Conservation (phyloP, 306 rosid species). For the Oxytropis ochrocephala region DNA sequence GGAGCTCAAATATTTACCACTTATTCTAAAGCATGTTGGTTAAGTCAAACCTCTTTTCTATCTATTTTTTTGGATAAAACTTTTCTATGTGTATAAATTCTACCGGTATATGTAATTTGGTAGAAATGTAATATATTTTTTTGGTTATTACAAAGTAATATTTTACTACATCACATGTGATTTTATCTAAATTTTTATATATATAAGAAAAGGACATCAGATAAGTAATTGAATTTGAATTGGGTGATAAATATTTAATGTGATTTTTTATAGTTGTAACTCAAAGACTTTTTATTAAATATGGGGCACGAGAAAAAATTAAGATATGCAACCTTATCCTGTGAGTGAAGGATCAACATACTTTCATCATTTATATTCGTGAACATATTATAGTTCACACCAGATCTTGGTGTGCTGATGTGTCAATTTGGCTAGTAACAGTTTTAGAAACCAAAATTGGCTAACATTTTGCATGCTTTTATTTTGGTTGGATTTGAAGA, state of each 20-base stretch:
- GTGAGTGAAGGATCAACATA: slow-evolving; percentile 12
- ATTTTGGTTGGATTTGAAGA: no score
- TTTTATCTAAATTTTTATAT: not conserved
- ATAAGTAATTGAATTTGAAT: not conserved
- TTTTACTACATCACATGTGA: not conserved
- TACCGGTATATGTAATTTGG: not conserved
- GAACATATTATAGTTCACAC: slow-evolving; percentile 4
- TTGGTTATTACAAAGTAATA: no score
- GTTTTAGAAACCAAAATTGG: no score
- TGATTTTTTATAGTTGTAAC: not conserved
- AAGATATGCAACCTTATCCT: not conserved
- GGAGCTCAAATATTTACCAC: no score
- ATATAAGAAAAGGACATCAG: not conserved
- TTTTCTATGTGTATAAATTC: not conserved
- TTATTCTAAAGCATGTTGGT: no score
- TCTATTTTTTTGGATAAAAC: not conserved
- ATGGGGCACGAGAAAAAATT: not conserved
- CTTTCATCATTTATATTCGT: not conserved
- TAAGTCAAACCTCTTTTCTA: not conserved
- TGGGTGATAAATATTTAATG: not conserved
- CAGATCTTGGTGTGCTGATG: no score
- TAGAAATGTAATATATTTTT: no score
- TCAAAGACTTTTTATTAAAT: not conserved
- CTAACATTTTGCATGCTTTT: no score
- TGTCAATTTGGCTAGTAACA: no score